phyloP scores from a whole-genome alignment of 164 flowering plant species.

The Vitis rotundifolia region DNA sequence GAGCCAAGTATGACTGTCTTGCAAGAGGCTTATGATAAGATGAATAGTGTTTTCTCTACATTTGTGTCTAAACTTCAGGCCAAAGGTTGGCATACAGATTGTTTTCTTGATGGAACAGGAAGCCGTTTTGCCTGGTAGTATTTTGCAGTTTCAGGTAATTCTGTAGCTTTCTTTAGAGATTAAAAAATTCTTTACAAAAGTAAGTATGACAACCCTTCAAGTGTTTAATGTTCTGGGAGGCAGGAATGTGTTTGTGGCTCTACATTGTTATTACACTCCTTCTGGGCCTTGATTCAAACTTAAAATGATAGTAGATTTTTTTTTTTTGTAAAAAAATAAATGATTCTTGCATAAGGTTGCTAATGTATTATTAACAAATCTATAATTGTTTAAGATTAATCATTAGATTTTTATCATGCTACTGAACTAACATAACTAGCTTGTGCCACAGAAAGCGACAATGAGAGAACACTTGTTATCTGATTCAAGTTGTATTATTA shows the following conservation, averaged over 20 bases:
- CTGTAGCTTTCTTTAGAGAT: not conserved
- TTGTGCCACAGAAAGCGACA: not conserved
- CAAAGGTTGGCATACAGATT: conserved; percentile 98
- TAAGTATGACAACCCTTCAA: too few species aligned
- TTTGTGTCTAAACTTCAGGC: conserved; percentile 62
- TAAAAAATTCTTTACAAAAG: not conserved
- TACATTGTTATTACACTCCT: conserved; percentile 1
- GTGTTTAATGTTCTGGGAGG: not conserved
- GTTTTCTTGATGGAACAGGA: conserved; percentile 89
- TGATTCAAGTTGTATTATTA: not conserved
- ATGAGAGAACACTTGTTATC: not conserved
- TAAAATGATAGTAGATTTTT: not conserved
- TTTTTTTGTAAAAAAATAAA: not conserved
- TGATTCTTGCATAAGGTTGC: too few species aligned
- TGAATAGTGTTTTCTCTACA: conserved; percentile 49
- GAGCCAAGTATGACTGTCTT: conserved; percentile 21
- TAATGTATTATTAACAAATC: too few species aligned
- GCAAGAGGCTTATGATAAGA: conserved; percentile 68
- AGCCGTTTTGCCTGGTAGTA: conserved; percentile 67
- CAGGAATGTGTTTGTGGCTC: not conserved
- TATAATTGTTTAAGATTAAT: too few species aligned
- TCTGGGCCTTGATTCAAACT: not conserved
- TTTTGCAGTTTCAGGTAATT: not conserved
- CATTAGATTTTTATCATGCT: not conserved
- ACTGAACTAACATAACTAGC: not conserved